Evolutionary conservation across 2,329 filamentous ascomycete species (phyloP), one percentile per base, ranked within the genome.

Genomic region (Laburnicola sp.): DNA sequence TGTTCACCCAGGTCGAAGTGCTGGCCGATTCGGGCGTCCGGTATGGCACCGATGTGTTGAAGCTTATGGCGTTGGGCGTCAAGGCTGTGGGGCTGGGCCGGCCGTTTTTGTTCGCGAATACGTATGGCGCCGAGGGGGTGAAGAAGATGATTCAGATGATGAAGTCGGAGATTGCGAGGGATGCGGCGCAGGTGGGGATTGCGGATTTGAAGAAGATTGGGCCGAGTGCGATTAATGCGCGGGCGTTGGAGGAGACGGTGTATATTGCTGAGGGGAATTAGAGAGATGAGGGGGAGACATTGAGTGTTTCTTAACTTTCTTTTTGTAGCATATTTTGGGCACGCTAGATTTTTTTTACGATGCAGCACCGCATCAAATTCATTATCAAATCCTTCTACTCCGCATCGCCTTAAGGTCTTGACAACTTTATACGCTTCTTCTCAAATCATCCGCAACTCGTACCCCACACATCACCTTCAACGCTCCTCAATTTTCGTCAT

Each of bases 81-180:
- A 62, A 55, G 34, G 68, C 68, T 7, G 68, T 73, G 0, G 70
- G 78, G 2, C 50, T 82, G 0, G 78, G 76, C 4, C 62, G 78
- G 36, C 71, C 75, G 0, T 73, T 78, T 54, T 75, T 80, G 74
- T 81, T 75, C 61, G 71, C 78, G 32, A 78, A 78, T 51, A 59
- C 72, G 27, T 80, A 82, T 51, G 84, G 84, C 2, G 78, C 80
- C 68, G 75, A 77, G 30, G 84, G 85, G 37, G 84, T 86, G 1
- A 78, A 83, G 64, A 74, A 83, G 59, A 78, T 71, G n/a, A 76
- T 80, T 46, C 57, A 74, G 45, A 68, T 82, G 10, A 64, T 82
- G 60, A 78, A 77, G 70, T 64, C 70, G 43, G 79, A 80, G 69
- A 67, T 82, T 36, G 53, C 51, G 16, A 36, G 39, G 3, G 59